These are phyloP conservation scores for Infundibulicybe gibba DNA, from an alignment of 768 basidiomycete genomes.

Conservation along the genomic window DNA sequence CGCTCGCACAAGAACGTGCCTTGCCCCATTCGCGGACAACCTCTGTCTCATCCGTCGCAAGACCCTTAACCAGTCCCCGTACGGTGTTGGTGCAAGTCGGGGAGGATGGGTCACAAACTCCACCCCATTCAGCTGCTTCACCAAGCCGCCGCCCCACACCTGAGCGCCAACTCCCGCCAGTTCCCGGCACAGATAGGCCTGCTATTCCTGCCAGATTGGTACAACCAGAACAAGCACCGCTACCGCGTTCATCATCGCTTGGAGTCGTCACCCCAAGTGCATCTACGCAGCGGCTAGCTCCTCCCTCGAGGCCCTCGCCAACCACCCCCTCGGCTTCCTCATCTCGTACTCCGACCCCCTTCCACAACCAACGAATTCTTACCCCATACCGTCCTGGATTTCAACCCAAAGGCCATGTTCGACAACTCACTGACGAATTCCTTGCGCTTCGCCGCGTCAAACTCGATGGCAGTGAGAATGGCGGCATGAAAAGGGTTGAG, in stretches of 20 bases:
- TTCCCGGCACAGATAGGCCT: too few species aligned
- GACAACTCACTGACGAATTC: constrained; percentile 83
- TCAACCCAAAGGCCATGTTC: constrained; percentile 85
- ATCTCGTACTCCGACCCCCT: constrained; percentile 4
- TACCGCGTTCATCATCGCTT: too few species aligned
- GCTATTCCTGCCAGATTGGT: too few species aligned
- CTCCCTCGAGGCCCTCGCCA: background rate
- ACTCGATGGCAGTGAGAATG: constrained; percentile 31
- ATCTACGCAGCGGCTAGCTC: background rate
- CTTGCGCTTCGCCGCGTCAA: constrained; percentile 38
- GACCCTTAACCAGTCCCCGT: background rate
- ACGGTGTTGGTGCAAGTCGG: too few species aligned
- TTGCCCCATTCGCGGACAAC: constrained; percentile 10
- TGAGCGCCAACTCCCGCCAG: too few species aligned
- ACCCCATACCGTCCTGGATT: constrained; percentile 89
- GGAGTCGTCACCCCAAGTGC: too few species aligned
- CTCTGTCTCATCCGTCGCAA: constrained; percentile 7
- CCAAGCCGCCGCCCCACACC: too few species aligned
- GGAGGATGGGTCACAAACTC: too few species aligned
- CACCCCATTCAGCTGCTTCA: too few species aligned
- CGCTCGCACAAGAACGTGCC: constrained; percentile 20
- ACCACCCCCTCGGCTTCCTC: background rate
- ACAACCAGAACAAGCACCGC: too few species aligned
- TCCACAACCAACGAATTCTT: constrained; percentile 14
- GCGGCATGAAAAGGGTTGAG: constrained; percentile 58